These are phyloP conservation scores for Hibiscus trionum DNA, from an alignment of 345 rosid species.

Conservation along the genomic window DNA sequence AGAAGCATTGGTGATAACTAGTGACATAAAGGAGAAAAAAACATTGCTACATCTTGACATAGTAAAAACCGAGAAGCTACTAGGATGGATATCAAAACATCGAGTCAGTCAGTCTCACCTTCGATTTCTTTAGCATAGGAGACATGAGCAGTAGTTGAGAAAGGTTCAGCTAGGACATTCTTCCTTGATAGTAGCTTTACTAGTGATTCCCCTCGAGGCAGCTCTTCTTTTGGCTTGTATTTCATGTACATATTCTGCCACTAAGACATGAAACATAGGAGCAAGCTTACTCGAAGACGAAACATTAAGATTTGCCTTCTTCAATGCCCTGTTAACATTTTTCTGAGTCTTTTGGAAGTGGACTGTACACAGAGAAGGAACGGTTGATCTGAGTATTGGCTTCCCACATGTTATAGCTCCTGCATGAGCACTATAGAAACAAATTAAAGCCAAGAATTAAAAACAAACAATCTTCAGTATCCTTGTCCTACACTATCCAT, in stretches of 20 bases:
- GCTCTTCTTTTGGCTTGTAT: slow-evolving; percentile 65
- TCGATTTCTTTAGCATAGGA: neutral
- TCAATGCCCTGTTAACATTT: slow-evolving; percentile 51
- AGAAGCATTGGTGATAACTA: neutral
- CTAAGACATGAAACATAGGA: slow-evolving; percentile 65
- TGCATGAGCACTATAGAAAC: slow-evolving; percentile 45
- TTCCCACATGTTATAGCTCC: slow-evolving; percentile 76
- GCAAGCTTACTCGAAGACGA: slow-evolving; percentile 56
- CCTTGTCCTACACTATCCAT: neutral
- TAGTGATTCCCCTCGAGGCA: slow-evolving; percentile 22
- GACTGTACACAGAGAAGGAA: slow-evolving; percentile 45
- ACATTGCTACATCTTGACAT: neutral
- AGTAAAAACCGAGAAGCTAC: neutral
- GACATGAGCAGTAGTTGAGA: neutral
- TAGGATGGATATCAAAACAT: neutral
- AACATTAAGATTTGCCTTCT: slow-evolving; percentile 63
- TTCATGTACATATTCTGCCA: slow-evolving; percentile 59
- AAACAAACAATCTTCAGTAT: slow-evolving; percentile 1
- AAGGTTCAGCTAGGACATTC: slow-evolving; percentile 24
- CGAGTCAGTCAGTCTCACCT: neutral
- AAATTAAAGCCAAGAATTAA: slow-evolving; percentile 1
- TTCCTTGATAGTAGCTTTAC: slow-evolving; percentile 31
- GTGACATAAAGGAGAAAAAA: neutral
- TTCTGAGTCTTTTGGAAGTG: slow-evolving; percentile 73
- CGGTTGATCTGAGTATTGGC: slow-evolving; percentile 53